phyloP scores from a whole-genome alignment of 176 grass and related monocot species.

The Aegilops longissima region DNA sequence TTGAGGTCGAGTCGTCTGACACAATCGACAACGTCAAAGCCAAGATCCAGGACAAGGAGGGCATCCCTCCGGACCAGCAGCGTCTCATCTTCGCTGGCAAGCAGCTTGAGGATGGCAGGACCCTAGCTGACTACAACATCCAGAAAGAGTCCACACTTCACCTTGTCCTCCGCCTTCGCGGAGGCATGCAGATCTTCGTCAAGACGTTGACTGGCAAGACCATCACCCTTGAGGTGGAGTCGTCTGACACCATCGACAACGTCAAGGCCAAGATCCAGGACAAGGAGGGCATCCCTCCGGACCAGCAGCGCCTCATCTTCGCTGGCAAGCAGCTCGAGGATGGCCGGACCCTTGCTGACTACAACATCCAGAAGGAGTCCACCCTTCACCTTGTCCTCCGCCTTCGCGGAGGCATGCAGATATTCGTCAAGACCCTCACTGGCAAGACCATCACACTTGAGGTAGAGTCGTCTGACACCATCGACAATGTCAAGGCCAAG shows the following conservation, averaged over 20 bases:
- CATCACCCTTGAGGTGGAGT: conserved; percentile 65
- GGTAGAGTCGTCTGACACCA: conserved; percentile 58
- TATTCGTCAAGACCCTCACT: conserved; percentile 68
- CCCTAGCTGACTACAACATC: conserved; percentile 71
- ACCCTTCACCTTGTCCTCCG: conserved; percentile 75
- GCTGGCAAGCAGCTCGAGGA: conserved; percentile 65
- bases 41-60: conserved; percentile 91
- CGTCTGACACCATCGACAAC: conserved; percentile 59
- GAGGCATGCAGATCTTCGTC: conserved; percentile 68
- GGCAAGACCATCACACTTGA: conserved; percentile 87
- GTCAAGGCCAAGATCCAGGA: conserved; percentile 85
- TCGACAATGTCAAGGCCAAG: conserved; percentile 82
- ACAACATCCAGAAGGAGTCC: conserved; percentile 81
- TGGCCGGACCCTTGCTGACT: conserved; percentile 50
- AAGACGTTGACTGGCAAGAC: conserved; percentile 77
- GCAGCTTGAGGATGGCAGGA: conserved; percentile 69
- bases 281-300: conserved; percentile 73
- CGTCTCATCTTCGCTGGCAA: conserved; percentile 67
- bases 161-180: conserved; percentile 35
- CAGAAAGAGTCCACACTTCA: conserved; percentile 85
- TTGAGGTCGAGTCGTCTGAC: background rate
- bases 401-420: conserved; percentile 70
- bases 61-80: conserved; percentile 83
- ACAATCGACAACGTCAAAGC: background rate
- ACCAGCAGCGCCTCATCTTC: conserved; percentile 71